Evolutionary conservation across 2,329 filamentous ascomycete species (phyloP), one percentile per base, ranked within the genome.

Genomic region (Aureobasidium sp.): DNA sequence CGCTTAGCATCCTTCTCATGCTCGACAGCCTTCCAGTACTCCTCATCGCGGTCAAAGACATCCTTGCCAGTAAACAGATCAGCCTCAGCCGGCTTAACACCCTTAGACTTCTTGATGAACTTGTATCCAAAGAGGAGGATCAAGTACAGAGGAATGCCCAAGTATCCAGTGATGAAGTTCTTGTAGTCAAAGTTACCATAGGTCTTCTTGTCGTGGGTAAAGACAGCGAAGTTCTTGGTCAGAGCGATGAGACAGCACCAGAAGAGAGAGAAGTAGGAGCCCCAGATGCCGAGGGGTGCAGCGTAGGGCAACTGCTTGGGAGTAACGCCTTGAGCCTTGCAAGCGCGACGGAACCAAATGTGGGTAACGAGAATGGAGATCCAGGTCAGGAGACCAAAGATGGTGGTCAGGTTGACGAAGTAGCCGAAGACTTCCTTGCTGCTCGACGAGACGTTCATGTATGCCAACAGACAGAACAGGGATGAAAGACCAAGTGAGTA

Each of bases 171-270:
- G 72, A 92, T 83, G 74, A 92, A 91, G 68, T 83, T 86, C 78
- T 88, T 86, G 78, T 88, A 88, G 73, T 88, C 83, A 66, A 89
- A 89, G 55, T 78, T 77, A 59, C 79, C 79, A 62, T 80, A 78
- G 66, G 76, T 69, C 30, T 67, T 72, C 21, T 37, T 64, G 45
- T 68, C 73, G 63, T 72, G 74, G 2, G 84, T 78, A 73, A 94
- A 94, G 63, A 88, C 86, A 61, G 83, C 80, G 74, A 85, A 94
- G 79, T 91, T 92, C 82, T 94, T 95, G 70, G 90, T 93, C 57
- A 95, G 71, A 1, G 87, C 83, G 64, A 94, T 88, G 37, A 94
- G 71, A 69, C 81, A 79, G 75, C 88, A 91, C 75, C 91, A 86
- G 69, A 79, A 77, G 2, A 94, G 79, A 0, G 87, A 87, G 63